These are phyloP conservation scores for Tetrahymena borealis DNA, from an alignment of 73 alveolate species.

Conservation along the genomic window DNA sequence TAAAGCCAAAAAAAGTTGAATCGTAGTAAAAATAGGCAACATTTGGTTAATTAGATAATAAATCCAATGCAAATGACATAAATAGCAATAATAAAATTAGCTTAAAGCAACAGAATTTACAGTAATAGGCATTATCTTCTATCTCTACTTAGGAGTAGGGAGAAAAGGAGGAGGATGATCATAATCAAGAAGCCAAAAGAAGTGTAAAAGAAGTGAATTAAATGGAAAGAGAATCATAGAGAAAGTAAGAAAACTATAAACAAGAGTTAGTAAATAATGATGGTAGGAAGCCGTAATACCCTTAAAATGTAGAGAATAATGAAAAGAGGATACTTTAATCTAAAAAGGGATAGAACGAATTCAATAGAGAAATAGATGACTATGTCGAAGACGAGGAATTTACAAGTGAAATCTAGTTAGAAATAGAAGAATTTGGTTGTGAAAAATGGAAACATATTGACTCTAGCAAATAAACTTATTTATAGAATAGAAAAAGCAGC, in stretches of 20 bases:
- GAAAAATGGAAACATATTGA: neutral
- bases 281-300: no score
- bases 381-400: neutral
- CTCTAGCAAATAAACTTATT: neutral
- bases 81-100: neutral
- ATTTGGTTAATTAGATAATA: no score
- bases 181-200: neutral
- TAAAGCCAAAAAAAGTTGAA: no score
- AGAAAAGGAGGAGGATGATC: neutral
- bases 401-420: neutral
- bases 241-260: neutral
- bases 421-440: neutral
- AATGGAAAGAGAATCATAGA: neutral
- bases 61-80: no score
- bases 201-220: neutral
- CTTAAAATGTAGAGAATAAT: no score
- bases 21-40: no score
- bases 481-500: neutral
- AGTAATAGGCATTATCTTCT: neutral
- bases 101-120: no score
- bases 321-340: no score
- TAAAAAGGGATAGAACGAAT: no score
- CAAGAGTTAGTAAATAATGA: neutral
- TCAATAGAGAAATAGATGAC: neutral
- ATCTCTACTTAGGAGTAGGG: neutral